These are phyloP conservation scores for Yamadazyma jaroonii DNA, from an alignment of 1,139 yeast species.

Conservation along the genomic window DNA sequence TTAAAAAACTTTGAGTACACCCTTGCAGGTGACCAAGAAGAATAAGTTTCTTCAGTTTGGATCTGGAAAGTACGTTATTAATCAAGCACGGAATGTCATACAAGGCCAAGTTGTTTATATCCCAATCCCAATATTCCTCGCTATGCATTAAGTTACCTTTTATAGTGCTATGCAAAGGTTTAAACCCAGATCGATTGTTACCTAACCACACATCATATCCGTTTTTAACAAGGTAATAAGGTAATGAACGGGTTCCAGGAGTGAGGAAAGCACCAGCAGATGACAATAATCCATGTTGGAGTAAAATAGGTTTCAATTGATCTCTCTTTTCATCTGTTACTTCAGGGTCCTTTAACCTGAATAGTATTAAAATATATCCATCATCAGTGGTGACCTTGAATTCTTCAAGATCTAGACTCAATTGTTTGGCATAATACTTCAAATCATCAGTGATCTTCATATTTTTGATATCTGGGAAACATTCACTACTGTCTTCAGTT, in stretches of 20 bases:
- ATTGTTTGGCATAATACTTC: conserved; percentile 60
- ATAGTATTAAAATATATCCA: conserved; percentile 67
- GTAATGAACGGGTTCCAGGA: conserved; percentile 72
- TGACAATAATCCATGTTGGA: conserved; percentile 84
- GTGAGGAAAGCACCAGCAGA: conserved; percentile 84
- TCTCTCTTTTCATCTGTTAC: conserved; percentile 29
- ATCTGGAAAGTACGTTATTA: conserved; percentile 50
- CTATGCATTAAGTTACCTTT: conserved; percentile 44
- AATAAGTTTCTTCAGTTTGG: conserved; percentile 48
- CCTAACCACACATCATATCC: conserved; percentile 96
- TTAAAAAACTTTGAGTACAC: conserved; percentile 76
- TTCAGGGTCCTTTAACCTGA: conserved; percentile 58
- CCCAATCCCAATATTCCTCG: conserved; percentile 79
- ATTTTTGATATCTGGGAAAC: conserved; percentile 28
- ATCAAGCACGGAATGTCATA: conserved; percentile 75
- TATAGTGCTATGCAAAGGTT: conserved; percentile 54
- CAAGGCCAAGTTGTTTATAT: conserved; percentile 72
- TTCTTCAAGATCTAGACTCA: conserved; percentile 59
- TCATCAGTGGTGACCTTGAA: conserved; percentile 70
- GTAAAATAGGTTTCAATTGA: conserved; percentile 55
- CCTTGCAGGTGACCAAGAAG: conserved; percentile 91
- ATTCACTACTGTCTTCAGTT: conserved; percentile 19
- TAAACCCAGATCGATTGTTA: conserved; percentile 83
- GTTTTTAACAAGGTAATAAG: conserved; percentile 52
- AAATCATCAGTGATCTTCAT: conserved; percentile 35